Conservation (phyloP, 2,329 filamentous ascomycete genomes). For the Microcyclosporella mali region DNA sequence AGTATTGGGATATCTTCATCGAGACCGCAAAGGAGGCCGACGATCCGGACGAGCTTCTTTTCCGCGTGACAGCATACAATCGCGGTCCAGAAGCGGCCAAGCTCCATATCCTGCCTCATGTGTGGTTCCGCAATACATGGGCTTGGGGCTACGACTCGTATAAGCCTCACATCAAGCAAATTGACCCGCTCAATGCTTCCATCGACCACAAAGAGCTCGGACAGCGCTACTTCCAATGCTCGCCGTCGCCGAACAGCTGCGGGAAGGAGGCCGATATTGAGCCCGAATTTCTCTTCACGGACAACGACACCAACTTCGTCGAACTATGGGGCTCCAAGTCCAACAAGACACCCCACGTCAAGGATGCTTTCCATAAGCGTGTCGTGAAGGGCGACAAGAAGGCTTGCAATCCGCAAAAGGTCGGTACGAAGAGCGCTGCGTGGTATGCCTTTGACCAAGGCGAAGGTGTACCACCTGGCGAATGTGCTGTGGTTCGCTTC, state of each 20-base stretch:
- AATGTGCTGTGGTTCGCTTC: slow-evolving; percentile 93
- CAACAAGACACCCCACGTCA: slow-evolving; percentile 80
- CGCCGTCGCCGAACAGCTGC: slow-evolving; percentile 82
- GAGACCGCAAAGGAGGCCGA: slow-evolving; percentile 93
- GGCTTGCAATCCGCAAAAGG: slow-evolving; percentile 71
- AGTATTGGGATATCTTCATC: slow-evolving; percentile 96
- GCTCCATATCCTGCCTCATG: slow-evolving; percentile 85
- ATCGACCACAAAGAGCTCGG: slow-evolving; percentile 77
- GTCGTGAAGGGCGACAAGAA: slow-evolving; percentile 76
- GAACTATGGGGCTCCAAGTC: slow-evolving; percentile 63
- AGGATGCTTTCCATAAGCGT: slow-evolving; percentile 87
- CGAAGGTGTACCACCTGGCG: slow-evolving; percentile 78
- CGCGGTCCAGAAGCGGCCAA: slow-evolving; percentile 84
- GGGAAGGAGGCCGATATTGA: slow-evolving; percentile 73
- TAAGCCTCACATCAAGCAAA: slow-evolving; percentile 70
- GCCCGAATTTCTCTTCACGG: slow-evolving; percentile 82
- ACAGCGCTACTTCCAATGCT: slow-evolving; percentile 74
- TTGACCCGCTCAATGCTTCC: slow-evolving; percentile 61
- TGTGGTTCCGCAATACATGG: slow-evolving; percentile 98
- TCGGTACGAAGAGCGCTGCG: slow-evolving; percentile 81
- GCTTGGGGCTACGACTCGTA: slow-evolving; percentile 81
- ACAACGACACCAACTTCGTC: slow-evolving; percentile 88
- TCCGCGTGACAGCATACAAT: slow-evolving; percentile 95
- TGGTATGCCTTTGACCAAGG: slow-evolving; percentile 91
- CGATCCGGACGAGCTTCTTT: slow-evolving; percentile 83